phyloP scores from a whole-genome alignment of 768 basidiomycete species.

The Strobilomyces dryophilus region DNA sequence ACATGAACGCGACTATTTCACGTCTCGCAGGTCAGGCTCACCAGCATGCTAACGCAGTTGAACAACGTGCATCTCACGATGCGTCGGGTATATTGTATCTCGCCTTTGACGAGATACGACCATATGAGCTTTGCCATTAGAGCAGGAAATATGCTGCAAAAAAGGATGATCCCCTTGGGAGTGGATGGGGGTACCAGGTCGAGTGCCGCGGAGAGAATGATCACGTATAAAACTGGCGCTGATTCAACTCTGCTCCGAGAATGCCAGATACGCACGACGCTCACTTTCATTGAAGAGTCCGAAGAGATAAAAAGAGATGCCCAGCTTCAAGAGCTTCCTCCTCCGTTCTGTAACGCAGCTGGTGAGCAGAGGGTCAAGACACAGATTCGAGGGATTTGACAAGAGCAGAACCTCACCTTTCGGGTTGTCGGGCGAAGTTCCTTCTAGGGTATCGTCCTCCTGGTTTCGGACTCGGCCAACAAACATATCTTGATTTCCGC shows the following conservation, averaged over 20 bases:
- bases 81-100: slow-evolving; percentile 75
- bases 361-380: slow-evolving; percentile 14
- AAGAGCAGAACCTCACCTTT: slow-evolving; percentile 18
- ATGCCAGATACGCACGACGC: slow-evolving; percentile 21
- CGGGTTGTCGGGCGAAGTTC: slow-evolving; percentile 3
- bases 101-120: slow-evolving; percentile 85
- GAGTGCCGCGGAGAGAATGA: slow-evolving; percentile 92
- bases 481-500: slow-evolving; percentile 3
- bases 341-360: slow-evolving; percentile 16
- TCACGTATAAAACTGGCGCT: slow-evolving; percentile 80
- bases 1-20: neutral
- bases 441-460: slow-evolving; percentile 12
- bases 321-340: slow-evolving; percentile 34
- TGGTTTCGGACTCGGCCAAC: slow-evolving; percentile 6
- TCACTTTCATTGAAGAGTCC: slow-evolving; percentile 90
- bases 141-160: slow-evolving; percentile 92
- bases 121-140: slow-evolving; percentile 85
- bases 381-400: neutral
- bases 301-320: slow-evolving; percentile 81
- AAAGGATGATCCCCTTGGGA: slow-evolving; percentile 91
- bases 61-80: slow-evolving; percentile 70
- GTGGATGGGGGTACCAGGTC: slow-evolving; percentile 90
- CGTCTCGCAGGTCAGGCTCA: neutral
- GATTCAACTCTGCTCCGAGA: neutral
- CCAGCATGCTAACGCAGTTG: slow-evolving; percentile 79